Evolutionary conservation across 1,284 basidiomycete species (phyloP).

Genomic region (Volvariella surrecta): DNA sequence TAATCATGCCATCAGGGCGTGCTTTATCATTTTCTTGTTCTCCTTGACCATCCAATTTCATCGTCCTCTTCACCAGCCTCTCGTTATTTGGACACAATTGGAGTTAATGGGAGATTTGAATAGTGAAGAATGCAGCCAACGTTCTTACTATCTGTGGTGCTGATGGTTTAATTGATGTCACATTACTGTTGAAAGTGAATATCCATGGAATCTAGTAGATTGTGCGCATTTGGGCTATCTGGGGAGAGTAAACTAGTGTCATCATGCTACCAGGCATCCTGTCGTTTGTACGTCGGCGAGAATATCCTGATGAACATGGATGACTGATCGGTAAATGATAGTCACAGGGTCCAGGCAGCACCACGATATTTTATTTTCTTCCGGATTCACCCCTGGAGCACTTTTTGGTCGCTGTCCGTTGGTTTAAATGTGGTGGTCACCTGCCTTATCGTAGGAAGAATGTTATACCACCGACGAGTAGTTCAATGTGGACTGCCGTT

Average conservation of each 20-base stretch:
- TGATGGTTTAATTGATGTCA: neutral
- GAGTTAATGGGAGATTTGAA: neutral
- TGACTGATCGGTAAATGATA: too few species aligned
- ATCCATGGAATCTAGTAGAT: too few species aligned
- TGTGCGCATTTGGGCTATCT: too few species aligned
- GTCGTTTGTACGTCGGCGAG: too few species aligned
- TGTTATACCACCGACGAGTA: neutral
- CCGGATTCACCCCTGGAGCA: neutral
- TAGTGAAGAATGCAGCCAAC: neutral
- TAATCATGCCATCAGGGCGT: neutral
- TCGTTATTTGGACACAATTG: neutral
- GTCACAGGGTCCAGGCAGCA: neutral
- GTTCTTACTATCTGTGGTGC: neutral
- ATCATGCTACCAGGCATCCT: too few species aligned
- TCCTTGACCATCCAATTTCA: neutral
- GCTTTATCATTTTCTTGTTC: neutral
- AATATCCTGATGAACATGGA: too few species aligned
- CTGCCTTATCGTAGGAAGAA: neutral
- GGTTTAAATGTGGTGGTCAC: neutral
- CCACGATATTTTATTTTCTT: neutral
- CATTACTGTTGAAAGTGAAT: too few species aligned
- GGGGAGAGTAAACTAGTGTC: too few species aligned
- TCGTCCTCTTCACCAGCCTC: too few species aligned
- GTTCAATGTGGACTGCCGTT: too few species aligned
- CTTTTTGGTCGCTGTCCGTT: neutral